These are phyloP conservation scores for Phalaenopsis aphrodite DNA, from an alignment of 106 monocot genomes.

Conservation along the genomic window DNA sequence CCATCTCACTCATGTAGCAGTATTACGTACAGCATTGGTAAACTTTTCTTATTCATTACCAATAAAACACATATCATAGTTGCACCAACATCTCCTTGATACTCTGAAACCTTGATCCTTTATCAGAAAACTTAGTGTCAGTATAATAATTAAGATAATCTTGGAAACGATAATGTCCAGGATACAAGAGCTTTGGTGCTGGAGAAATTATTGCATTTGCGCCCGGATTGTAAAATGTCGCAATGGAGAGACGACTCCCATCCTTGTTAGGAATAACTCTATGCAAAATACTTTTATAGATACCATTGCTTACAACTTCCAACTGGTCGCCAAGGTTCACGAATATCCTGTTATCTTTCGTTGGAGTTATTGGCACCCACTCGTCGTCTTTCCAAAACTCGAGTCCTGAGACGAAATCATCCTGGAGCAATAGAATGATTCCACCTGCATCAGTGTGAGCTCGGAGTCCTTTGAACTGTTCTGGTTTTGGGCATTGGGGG, in stretches of 20 bases:
- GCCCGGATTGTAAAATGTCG: constrained; percentile 72
- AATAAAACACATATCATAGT: neutral
- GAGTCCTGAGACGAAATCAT: constrained; percentile 46
- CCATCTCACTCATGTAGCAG: too few relatives aligned
- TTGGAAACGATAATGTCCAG: constrained; percentile 41
- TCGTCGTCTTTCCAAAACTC: constrained; percentile 48
- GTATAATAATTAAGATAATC: constrained; percentile 57
- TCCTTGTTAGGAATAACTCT: constrained; percentile 36
- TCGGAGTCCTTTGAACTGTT: constrained; percentile 49
- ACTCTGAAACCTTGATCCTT: constrained; percentile 31
- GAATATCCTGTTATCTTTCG: constrained; percentile 38
- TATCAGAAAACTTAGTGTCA: constrained; percentile 51
- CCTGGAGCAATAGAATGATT: constrained; percentile 59
- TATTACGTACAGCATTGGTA: too few relatives aligned
- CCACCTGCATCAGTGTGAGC: constrained; percentile 79
- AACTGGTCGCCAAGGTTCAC: constrained; percentile 73
- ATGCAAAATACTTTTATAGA: constrained; percentile 56
- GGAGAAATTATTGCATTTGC: constrained; percentile 39
- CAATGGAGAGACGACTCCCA: constrained; percentile 57
- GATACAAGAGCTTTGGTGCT: constrained; percentile 43
- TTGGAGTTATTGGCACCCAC: constrained; percentile 45
- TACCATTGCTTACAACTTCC: constrained; percentile 65
- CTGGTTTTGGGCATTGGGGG: constrained; percentile 51
- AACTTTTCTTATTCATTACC: neutral
- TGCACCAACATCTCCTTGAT: constrained; percentile 20